These are phyloP conservation scores for Gastrodia elata DNA, from an alignment of 106 monocot species.

Conservation along the genomic window DNA sequence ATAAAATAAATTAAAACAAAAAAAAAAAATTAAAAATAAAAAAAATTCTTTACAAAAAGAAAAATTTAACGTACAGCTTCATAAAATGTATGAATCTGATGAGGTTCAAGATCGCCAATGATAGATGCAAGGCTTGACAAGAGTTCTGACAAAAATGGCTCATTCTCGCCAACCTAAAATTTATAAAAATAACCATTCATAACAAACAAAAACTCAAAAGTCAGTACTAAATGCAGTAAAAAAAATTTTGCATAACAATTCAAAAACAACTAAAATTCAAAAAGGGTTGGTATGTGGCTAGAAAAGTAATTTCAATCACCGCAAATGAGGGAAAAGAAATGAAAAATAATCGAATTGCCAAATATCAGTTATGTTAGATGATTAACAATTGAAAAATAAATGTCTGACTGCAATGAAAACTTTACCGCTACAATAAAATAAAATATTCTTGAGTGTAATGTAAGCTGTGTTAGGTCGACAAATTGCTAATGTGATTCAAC, in stretches of 20 bases:
- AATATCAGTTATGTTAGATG: background rate
- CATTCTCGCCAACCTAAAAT: conserved; percentile 81
- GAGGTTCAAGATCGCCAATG: conserved; percentile 85
- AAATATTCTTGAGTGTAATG: background rate
- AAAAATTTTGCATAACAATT: background rate
- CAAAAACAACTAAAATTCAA: background rate
- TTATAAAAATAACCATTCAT: background rate
- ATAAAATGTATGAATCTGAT: conserved; percentile 98
- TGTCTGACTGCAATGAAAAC: background rate
- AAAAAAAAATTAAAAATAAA: background rate
- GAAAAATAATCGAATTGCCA: background rate
- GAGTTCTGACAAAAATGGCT: conserved; percentile 94
- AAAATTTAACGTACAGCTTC: conserved; percentile 50
- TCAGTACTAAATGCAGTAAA: background rate
- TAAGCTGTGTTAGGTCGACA: no score
- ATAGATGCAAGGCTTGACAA: conserved; percentile 50
- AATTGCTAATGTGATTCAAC: no score
- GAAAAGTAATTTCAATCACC: background rate
- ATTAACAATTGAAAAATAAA: background rate
- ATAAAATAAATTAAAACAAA: background rate
- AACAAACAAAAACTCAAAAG: background rate
- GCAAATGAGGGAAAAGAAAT: background rate
- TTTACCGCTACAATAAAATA: background rate
- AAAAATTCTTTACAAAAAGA: background rate
- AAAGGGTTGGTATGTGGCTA: background rate